Evolutionary conservation across 495 filamentous ascomycete species (phyloP), one percentile per base, ranked within the genome.

Genomic region (Bathelium albidoporum): DNA sequence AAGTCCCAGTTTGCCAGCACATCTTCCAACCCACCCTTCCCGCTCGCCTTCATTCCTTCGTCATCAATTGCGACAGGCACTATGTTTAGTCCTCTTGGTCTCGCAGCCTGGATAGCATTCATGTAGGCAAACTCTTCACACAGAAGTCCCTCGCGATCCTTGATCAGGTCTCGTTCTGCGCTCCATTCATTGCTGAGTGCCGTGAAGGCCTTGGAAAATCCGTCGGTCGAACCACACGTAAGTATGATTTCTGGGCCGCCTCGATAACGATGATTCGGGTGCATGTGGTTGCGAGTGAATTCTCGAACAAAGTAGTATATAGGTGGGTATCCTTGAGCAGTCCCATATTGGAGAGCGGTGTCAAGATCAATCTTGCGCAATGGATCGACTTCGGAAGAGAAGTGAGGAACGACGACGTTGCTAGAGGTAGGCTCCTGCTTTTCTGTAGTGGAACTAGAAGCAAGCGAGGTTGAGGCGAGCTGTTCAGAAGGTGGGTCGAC

Each of bases 261-360:
- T 41, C 75, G 75, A 66, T 96, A 96, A 16, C 90, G 91, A 1
- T 92, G 80, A 68, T 87, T 86, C 4, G 85, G 90, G 69, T 96
- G 90, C 36, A 96, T 79, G 68, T 89, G 80, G 22, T 91, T 80
- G 43, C 84, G 82, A 2, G 86, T 80, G 74, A 96, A 93, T 68
- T 90, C 80, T 45, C 86, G 84, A 59, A 96, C 72, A 74, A 91
- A 96, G 43, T 80, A 79, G 55, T 82, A 81, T 16, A 97, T 77
- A 0, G 90, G 83, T 0, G 85, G 86, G 64, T 95, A 89, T 29
- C 93, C 93, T 59, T 86, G 77, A 0, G 87, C 83, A 2, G 81
- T 82, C 63, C 89, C 89, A 77, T 97, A 97, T 73, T 97, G 93
- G 9, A 97, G 78, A 10, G 90, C 89, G 1, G 87, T 87, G 60